Conservation (phyloP, 2,329 filamentous ascomycete species). For the Phialophora tarda region DNA sequence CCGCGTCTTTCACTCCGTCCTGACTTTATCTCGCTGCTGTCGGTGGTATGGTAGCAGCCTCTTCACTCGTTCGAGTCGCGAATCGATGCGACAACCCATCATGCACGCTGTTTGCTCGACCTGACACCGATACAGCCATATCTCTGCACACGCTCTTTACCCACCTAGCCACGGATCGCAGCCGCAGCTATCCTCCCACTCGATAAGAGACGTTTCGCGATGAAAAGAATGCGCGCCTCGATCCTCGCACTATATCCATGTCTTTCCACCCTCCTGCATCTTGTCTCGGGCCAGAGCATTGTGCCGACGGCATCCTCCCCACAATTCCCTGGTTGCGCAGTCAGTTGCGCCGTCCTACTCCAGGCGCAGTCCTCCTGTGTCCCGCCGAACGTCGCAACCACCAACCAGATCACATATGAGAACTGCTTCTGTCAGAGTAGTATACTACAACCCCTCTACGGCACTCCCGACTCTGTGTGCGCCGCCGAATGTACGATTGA, state of each 20-base stretch:
- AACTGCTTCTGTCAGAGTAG: conserved; percentile 75
- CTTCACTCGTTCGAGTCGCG: conserved; percentile 26
- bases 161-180: background rate
- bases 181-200: background rate
- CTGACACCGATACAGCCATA: conserved; percentile 12
- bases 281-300: conserved; percentile 42
- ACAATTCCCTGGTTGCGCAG: conserved; percentile 67
- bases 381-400: conserved; percentile 59
- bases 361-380: conserved; percentile 75
- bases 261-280: conserved; percentile 37
- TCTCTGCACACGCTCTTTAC: conserved; percentile 21
- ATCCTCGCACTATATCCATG: conserved; percentile 37
- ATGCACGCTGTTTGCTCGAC: conserved; percentile 18
- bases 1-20: conserved; percentile 2
- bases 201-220: conserved; percentile 26
- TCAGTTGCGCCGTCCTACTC: conserved; percentile 64
- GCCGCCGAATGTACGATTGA: conserved; percentile 61
- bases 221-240: conserved; percentile 14
- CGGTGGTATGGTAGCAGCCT: conserved; percentile 6
- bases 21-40: conserved; percentile 10
- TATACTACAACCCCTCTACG: conserved; percentile 64
- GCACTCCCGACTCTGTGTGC: conserved; percentile 66
- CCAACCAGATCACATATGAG: conserved; percentile 62
- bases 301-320: conserved; percentile 47
- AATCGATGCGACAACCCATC: conserved; percentile 10